Evolutionary conservation across 2,329 filamentous ascomycete genomes (phyloP).

Genomic region (Xylogone sp.): DNA sequence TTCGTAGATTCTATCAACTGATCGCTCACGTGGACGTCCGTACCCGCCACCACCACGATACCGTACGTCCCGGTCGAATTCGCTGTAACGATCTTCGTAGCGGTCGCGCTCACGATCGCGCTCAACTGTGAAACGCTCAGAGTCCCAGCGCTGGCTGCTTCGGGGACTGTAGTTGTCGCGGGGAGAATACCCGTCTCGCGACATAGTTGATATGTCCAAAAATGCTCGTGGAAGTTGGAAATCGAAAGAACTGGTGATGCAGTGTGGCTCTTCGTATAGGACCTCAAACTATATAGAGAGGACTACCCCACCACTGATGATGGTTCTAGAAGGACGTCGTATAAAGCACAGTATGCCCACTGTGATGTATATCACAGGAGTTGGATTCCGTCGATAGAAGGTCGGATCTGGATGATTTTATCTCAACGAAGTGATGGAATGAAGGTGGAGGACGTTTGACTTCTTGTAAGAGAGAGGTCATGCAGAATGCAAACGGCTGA

Average conservation of each 20-base stretch:
- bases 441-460: not conserved
- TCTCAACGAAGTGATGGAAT: not conserved
- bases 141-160: conserved; percentile 43
- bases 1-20: conserved; percentile 46
- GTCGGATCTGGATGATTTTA: too few species aligned
- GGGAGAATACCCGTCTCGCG: not conserved
- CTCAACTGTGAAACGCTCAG: conserved; percentile 46
- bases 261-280: not conserved
- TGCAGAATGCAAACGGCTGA: not conserved
- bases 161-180: not conserved
- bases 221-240: not conserved
- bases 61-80: conserved; percentile 35
- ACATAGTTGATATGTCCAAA: not conserved
- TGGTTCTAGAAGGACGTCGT: too few species aligned
- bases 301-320: too few species aligned
- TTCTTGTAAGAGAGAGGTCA: not conserved
- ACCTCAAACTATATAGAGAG: too few species aligned
- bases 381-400: too few species aligned
- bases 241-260: not conserved
- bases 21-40: conserved; percentile 39
- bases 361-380: too few species aligned
- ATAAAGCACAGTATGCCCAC: too few species aligned
- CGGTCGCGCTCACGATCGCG: conserved; percentile 40
- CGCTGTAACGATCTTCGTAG: conserved; percentile 38
- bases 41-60: conserved; percentile 28